Conservation (phyloP, 768 basidiomycete species). For the Trametes sanguinea region DNA sequence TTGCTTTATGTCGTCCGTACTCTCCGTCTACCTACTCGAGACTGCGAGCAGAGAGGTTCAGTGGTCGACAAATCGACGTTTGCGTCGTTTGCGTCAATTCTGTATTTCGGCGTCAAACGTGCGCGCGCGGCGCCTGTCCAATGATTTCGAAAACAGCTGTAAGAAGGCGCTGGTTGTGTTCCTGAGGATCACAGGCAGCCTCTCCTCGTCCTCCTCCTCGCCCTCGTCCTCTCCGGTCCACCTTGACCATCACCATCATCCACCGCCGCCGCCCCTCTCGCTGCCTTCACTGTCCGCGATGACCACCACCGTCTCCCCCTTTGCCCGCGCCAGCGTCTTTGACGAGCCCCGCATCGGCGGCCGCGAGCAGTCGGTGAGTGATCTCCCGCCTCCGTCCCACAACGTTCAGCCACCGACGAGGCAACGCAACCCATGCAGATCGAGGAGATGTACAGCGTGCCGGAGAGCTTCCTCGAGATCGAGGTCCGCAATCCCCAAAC, state of each 20-base stretch:
- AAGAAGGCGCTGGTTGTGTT: no score
- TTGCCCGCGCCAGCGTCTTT: slow-evolving; percentile 42
- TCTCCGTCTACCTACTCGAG: no score
- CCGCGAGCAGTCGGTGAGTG: slow-evolving; percentile 43
- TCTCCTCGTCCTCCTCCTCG: no score
- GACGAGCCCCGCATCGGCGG: slow-evolving; percentile 40
- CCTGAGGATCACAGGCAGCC: no score
- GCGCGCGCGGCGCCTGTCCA: no score
- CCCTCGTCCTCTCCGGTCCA: background rate
- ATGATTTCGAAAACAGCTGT: no score
- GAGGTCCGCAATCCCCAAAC: slow-evolving; percentile 97
- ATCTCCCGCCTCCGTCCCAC: background rate
- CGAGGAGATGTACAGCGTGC: slow-evolving; percentile 98
- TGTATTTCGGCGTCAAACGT: no score
- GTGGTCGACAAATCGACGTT: no score
- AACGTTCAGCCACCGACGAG: background rate
- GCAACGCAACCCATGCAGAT: slow-evolving; percentile 51
- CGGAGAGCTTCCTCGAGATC: slow-evolving; percentile 96
- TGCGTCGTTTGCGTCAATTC: no score
- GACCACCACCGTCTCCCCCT: slow-evolving; percentile 45
- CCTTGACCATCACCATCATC: background rate
- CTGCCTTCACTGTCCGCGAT: background rate
- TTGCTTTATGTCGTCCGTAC: no score
- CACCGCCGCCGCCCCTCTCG: background rate
- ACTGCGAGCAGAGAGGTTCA: no score